These are phyloP conservation scores for Trypanosoma rangeli DNA, from an alignment of 208 protist genomes.

Conservation along the genomic window DNA sequence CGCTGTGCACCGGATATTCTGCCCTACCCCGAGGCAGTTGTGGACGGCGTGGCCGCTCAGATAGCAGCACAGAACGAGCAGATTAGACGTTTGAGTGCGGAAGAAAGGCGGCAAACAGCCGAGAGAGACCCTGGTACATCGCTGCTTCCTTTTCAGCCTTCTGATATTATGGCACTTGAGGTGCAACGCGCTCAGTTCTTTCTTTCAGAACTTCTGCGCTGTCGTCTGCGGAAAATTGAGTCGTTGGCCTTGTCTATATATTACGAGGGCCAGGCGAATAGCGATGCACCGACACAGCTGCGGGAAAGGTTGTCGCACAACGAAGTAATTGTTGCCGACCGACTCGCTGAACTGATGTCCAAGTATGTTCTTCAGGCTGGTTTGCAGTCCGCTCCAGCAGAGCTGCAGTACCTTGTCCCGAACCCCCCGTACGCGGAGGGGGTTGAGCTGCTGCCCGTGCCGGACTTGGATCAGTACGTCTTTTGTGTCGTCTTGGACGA, in stretches of 20 bases:
- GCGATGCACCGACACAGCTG: conserved; percentile 28
- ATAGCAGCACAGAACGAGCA: conserved; percentile 45
- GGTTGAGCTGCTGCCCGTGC: conserved; percentile 72
- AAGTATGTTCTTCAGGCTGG: conserved; percentile 51
- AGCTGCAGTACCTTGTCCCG: conserved; percentile 67
- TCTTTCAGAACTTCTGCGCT: conserved; percentile 77
- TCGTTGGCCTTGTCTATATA: conserved; percentile 55
- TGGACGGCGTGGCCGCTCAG: conserved; percentile 49
- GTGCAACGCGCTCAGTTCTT: conserved; percentile 84
- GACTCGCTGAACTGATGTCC: conserved; percentile 46
- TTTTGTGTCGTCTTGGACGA: conserved; percentile 81
- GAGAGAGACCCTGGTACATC: conserved; percentile 29
- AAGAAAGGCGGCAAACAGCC: conserved; percentile 48
- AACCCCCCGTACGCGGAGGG: conserved; percentile 71
- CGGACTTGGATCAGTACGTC: conserved; percentile 71
- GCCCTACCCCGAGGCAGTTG: conserved; percentile 59
- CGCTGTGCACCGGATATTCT: conserved; percentile 77
- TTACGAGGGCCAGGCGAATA: conserved; percentile 48
- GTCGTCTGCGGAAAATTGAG: conserved; percentile 83
- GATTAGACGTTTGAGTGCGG: conserved; percentile 34
- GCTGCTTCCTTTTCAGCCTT: conserved; percentile 76
- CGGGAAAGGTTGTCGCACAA: conserved; percentile 38
- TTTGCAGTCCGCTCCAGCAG: conserved; percentile 50
- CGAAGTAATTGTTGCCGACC: conserved; percentile 72
- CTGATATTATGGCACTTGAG: conserved; percentile 75